Base-by-base conservation (phyloP, 176 grass and related monocot species). In the Lolium rigidum region DNA sequence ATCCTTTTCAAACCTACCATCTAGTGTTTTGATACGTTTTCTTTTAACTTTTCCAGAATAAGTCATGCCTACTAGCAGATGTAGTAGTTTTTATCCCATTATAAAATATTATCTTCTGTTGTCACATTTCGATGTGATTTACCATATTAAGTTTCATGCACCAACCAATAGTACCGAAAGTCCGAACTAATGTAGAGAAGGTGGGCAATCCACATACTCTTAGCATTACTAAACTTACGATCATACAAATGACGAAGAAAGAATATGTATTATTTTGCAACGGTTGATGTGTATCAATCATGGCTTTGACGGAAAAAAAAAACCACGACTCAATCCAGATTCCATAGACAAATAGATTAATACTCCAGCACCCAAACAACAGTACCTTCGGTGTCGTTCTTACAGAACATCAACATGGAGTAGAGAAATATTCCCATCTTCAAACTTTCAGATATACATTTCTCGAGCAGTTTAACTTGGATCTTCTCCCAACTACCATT, bases 401-500 rank as follows among this genome's bases (percentile, higher is more conserved):
- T 90, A 84, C 79, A 92, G 76, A 98, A 91, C 74, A 95, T 89
- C 80, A 98, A 54, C 74, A 95, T 71, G 18, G 92, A 92, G 77
- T 98, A 98, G 44, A 98, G 37, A 79, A 86, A 92, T 83, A 98
- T 84, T 58, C 90, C 97, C 84, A 73, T 90, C 74, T 88, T 92
- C 73, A 92, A 67, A 83, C 52, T 70, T 89, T 71, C 74, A 65
- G 38, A 82, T 62, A 96, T 56, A 91, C 87, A 89, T 86, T 92
- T 88, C 92, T 94, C 97, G 26, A 98, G 89, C 82, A 92, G 91
- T 90, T 94, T 88, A 82, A 98, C 52, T 88, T 98, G 97, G 52
- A 92, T 75, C 47, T 92, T 89, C 94, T 98, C 97, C 97, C 97
- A 98, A 89, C 97, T 98, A 88, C 73, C 82, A 95, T 95, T 90